These are phyloP conservation scores for Metschnikowia rubicola DNA, from an alignment of 805 yeast species.

Conservation along the genomic window DNA sequence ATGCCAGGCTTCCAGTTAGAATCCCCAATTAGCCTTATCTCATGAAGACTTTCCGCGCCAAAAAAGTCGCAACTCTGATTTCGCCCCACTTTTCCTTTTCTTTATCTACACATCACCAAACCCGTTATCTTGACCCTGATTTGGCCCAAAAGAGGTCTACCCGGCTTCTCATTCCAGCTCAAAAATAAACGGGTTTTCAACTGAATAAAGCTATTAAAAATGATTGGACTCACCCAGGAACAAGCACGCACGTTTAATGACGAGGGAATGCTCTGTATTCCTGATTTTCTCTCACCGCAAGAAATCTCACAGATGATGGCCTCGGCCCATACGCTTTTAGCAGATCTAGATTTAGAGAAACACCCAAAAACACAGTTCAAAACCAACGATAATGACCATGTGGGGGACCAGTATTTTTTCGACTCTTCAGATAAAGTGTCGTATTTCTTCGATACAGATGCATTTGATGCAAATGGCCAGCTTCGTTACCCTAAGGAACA, in stretches of 20 bases:
- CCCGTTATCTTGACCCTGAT: too few relatives aligned
- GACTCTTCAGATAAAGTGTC: conserved; percentile 65
- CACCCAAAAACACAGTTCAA: conserved; percentile 74
- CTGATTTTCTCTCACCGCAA: conserved; percentile 45
- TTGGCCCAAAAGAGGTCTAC: too few relatives aligned
- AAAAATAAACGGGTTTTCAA: too few relatives aligned
- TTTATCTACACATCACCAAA: neutral
- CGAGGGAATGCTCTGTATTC: conserved; percentile 63
- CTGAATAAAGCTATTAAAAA: neutral
- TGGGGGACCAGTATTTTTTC: conserved; percentile 72
- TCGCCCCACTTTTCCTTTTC: neutral
- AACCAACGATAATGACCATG: conserved; percentile 55
- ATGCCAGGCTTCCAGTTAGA: too few relatives aligned
- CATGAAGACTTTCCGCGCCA: too few relatives aligned
- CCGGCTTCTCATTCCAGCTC: too few relatives aligned
- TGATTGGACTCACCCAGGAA: conserved; percentile 36
- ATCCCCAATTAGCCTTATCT: too few relatives aligned
- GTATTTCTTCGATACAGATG: conserved; percentile 70
- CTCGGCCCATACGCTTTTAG: conserved; percentile 44
- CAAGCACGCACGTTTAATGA: conserved; percentile 49
- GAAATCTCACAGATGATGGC: conserved; percentile 40
- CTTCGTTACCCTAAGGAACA: conserved; percentile 49
- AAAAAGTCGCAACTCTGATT: neutral
- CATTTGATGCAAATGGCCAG: conserved; percentile 52
- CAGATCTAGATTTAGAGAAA: conserved; percentile 45